Evolutionary conservation across 2,329 filamentous ascomycete genomes (phyloP).

Genomic region (Fusarium mangiferae): DNA sequence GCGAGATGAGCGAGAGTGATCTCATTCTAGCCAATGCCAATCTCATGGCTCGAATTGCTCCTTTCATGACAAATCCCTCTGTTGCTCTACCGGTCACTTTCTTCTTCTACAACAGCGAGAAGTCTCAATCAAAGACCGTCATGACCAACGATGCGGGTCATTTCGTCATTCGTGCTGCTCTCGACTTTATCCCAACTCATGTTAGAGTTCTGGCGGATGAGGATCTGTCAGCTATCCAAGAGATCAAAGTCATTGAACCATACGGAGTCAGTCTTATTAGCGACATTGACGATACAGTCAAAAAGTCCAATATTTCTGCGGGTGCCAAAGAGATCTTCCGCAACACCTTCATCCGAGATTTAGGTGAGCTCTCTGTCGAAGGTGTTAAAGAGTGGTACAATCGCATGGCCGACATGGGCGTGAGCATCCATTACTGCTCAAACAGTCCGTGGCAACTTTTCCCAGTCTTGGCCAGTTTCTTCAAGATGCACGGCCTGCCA

Average conservation of each 20-base stretch:
- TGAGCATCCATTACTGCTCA: conserved; percentile 96
- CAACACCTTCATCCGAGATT: conserved; percentile 91
- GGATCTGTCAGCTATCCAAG: conserved; percentile 81
- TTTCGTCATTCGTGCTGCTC: conserved; percentile 80
- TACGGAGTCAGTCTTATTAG: conserved; percentile 91
- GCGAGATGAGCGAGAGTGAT: conserved; percentile 79
- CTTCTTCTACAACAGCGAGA: conserved; percentile 91
- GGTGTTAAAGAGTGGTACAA: conserved; percentile 93
- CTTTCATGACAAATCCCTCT: conserved; percentile 88
- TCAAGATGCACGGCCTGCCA: conserved; percentile 82
- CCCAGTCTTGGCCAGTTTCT: conserved; percentile 87
- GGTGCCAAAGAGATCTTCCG: conserved; percentile 95
- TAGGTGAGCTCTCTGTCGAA: conserved; percentile 82
- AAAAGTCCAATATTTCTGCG: conserved; percentile 88
- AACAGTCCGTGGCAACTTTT: conserved; percentile 99
- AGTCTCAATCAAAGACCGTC: conserved; percentile 85
- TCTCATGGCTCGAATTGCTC: conserved; percentile 85
- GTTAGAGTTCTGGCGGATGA: conserved; percentile 89
- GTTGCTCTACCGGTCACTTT: conserved; percentile 83
- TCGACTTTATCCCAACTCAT: conserved; percentile 92
- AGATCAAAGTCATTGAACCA: conserved; percentile 80
- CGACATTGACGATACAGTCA: conserved; percentile 97
- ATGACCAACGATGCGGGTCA: conserved; percentile 90
- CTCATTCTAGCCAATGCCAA: conserved; percentile 83
- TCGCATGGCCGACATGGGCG: conserved; percentile 79